Evolutionary conservation across 169 alveolate species (phyloP), one percentile per base, ranked within the genome.

Genomic region (Plasmodium vinckei): DNA sequence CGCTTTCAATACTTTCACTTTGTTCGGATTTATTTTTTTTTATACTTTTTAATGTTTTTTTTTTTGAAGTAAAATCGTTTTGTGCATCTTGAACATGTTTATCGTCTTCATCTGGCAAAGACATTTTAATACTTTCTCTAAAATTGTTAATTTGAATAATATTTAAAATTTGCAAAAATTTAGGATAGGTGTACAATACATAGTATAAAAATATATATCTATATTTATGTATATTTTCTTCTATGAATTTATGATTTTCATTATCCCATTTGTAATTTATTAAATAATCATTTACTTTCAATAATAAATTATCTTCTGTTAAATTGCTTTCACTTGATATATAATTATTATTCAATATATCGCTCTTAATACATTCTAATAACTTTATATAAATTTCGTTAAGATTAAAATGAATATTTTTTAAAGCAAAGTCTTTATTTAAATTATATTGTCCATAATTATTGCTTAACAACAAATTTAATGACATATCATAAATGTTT

Each of bases 191-290:
- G 63, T 86, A 86, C 13, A 86, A 49, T 23, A 86, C 9, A 65
- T 86, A 86, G 57, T 64, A 86, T 39, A 86, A 51, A n/a, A 86
- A 63, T 51, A 86, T 72, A 42, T 19, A 60, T 86, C 87, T 54
- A 63, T 86, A 86, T 86, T 70, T 68, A 21, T 73, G 42, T 44
- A 86, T 49, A 72, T 47, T 56, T 69, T 56, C 27, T 60, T 65
- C 82, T 21, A 63, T 49, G 53, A 63, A 63, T 17, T 63, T 47
- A 9, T 49, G 63, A 25, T 69, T 77, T 64, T 77, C 77, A 15
- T 71, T 51, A 70, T 69, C 42, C 91, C 91, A 86, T 13, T 57
- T 72, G 23, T 86, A 57, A 71, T 86, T 86, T 65, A 86, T 57
- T 64, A 86, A 86, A 54, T 69, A 86, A 12, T 86, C 77, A 65